Percentiles rank a stretch among this genome's conserved stretches.
These are phyloP conservation scores for Dillenia suffruticosa DNA, from an alignment of 164 flowering plant species.

Conservation along the genomic window DNA sequence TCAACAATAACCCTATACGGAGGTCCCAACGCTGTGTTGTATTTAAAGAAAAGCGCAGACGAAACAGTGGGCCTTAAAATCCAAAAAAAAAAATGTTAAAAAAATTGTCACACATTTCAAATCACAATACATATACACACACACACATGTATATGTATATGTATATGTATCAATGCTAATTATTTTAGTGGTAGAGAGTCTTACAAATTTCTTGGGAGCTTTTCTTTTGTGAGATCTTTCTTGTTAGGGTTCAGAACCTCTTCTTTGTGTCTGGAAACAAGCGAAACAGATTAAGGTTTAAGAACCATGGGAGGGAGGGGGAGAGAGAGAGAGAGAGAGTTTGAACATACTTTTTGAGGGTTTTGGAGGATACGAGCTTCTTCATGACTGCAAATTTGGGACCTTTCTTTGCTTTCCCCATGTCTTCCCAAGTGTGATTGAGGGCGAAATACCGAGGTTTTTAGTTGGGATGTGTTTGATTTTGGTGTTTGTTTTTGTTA, in stretches of 20 bases:
- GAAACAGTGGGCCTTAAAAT: slow-evolving; percentile 71
- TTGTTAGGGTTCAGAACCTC: slow-evolving; percentile 72
- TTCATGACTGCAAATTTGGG: slow-evolving; percentile 82
- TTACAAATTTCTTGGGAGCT: slow-evolving; percentile 88
- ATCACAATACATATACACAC: background rate
- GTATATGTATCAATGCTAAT: no score
- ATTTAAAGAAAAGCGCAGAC: slow-evolving; percentile 74
- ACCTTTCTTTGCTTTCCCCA: slow-evolving; percentile 69
- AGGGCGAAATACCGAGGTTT: no score
- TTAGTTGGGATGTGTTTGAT: no score
- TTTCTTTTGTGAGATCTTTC: slow-evolving; percentile 62
- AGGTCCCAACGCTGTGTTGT: slow-evolving; percentile 86
- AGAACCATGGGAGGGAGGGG: background rate
- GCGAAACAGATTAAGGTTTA: background rate
- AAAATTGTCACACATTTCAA: slow-evolving; percentile 5
- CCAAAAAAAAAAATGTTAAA: background rate
- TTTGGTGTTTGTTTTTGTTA: no score
- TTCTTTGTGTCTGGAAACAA: slow-evolving; percentile 50
- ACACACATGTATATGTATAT: no score
- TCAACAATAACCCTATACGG: slow-evolving; percentile 92
- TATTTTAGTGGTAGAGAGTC: slow-evolving; percentile 6
- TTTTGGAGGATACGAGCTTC: slow-evolving; percentile 61
- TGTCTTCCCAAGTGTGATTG: slow-evolving; percentile 5
- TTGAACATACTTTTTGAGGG: slow-evolving; percentile 45
- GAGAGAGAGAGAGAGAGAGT: background rate